Evolutionary conservation across 306 rosid genomes (phyloP), one percentile per base, ranked within the genome.

Genomic region (Quercus gilva): DNA sequence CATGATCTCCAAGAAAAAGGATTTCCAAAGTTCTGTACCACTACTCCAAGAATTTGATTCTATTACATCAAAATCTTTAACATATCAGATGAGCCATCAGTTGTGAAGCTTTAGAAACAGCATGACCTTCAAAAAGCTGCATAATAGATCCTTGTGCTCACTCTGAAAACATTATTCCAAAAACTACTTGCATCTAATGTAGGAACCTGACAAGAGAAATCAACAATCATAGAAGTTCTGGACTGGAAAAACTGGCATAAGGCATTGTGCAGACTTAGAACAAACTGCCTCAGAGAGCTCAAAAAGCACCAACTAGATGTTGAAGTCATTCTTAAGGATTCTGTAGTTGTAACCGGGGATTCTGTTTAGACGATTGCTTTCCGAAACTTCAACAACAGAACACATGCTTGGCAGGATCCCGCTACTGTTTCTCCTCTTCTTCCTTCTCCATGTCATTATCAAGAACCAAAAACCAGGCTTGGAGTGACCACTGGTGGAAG

Each of bases 391-490:
- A 0, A 85, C 21, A 51, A 78, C 87, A 43, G 89, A 89, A 78
- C 94, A 91, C 1, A 84, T 41, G 26, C 76, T 87, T 14, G 96
- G 85, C 23, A 89, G 64, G 58, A 87, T 81, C 17, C 90, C 60
- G 41, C 73, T 64, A 61, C 78, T 19, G 71, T 73, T 37, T 76
- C 85, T 82, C 77, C 85, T 49, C 90, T 87, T 91, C 90, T 78
- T 93, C 84, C 87, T 89, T 82, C 82, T 87, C 97, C 97, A 89
- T 0, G 89, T 55, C 79, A 73, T 85, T n/a, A 85, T 74, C 68
- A 86, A 80, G 80, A 76, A 71, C 97, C 97, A 86, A 74, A 93
- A 84, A 78, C 88, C 83, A 21, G 90, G 59, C 85, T 84, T 85
- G 49, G 79, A 64, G 61, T 53, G 69, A 67, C 82, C 73, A 21